Evolutionary conservation across 202 grass and related monocot genomes (phyloP).

Genomic region (Tripidium arundinaceum): DNA sequence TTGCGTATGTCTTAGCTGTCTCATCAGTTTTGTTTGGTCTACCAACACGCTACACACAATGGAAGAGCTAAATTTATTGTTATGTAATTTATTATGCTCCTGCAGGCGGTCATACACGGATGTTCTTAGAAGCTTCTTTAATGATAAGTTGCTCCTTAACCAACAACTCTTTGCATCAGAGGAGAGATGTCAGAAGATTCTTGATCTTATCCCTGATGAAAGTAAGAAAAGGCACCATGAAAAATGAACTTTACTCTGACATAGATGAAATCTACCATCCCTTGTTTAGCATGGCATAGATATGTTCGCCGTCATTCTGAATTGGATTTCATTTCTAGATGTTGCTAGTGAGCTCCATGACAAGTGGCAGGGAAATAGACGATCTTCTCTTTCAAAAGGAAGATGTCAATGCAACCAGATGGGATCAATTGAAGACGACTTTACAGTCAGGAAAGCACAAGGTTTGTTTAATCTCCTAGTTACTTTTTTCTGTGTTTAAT

Average conservation of each 20-base stretch:
- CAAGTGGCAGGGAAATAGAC: slow-evolving; percentile 69
- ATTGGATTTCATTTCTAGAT: slow-evolving; percentile 41
- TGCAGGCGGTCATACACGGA: slow-evolving; percentile 83
- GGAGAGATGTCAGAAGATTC: slow-evolving; percentile 70
- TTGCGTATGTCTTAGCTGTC: slow-evolving; percentile 53
- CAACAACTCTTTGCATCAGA: slow-evolving; percentile 71
- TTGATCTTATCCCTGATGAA: slow-evolving; percentile 73
- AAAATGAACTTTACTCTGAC: not conserved
- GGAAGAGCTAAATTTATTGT: slow-evolving; percentile 21
- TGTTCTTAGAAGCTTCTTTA: slow-evolving; percentile 74
- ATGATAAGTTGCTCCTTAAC: slow-evolving; percentile 56
- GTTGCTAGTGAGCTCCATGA: slow-evolving; percentile 60
- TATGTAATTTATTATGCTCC: not conserved
- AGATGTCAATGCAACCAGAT: slow-evolving; percentile 56
- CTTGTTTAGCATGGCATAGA: not conserved
- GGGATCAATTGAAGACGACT: slow-evolving; percentile 76
- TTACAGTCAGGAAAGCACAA: slow-evolving; percentile 87
- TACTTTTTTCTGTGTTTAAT: not conserved
- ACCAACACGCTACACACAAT: slow-evolving; percentile 16
- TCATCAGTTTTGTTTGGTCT: not conserved
- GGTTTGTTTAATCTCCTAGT: slow-evolving; percentile 44
- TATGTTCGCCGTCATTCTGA: slow-evolving; percentile 6
- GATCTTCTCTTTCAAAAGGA: slow-evolving; percentile 67
- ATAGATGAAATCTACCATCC: not conserved
- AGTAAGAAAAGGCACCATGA: slow-evolving; percentile 34